A percentile compares a stretch with the other conserved stretches of the same genome.
Conservation (phyloP, 2,329 filamentous ascomycete genomes). For the Sporothrix dimorphospora region DNA sequence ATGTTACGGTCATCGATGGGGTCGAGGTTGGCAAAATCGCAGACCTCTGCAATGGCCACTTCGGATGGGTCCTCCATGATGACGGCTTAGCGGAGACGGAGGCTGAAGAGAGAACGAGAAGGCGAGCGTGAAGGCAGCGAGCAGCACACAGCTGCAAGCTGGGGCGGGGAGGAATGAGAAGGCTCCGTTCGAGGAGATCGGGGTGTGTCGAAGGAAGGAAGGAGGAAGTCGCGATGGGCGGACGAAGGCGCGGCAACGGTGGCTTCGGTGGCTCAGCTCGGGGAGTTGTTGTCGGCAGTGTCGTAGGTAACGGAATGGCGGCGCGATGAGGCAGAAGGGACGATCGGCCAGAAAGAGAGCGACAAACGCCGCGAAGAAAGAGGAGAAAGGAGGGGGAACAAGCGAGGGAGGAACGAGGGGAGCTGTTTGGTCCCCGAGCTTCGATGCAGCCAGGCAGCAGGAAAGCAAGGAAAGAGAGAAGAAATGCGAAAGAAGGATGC, state of each 20-base stretch:
- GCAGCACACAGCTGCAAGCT: slow-evolving; percentile 25
- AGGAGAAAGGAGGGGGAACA: not conserved
- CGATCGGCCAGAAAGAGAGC: not conserved
- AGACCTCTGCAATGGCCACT: slow-evolving; percentile 44
- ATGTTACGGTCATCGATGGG: slow-evolving; percentile 45
- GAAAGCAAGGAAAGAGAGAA: not conserved
- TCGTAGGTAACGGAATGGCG: not conserved
- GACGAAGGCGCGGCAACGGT: not conserved
- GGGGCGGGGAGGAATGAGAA: not conserved
- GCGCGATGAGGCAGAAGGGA: not conserved
- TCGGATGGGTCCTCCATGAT: slow-evolving; percentile 44
- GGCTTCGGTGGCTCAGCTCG: not conserved
- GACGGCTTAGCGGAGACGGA: not conserved
- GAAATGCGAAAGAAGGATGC: not conserved
- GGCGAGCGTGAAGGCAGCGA: not conserved
- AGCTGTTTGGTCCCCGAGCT: slow-evolving; percentile 1
- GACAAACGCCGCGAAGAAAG: not conserved
- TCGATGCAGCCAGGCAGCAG: slow-evolving; percentile 7
- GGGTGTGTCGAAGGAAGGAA: not conserved
- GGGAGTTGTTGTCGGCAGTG: not conserved
- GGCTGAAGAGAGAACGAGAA: not conserved
- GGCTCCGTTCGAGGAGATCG: not conserved
- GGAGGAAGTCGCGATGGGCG: not conserved
- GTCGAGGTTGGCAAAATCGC: slow-evolving; percentile 48
- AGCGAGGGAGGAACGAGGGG: not conserved